Conservation (phyloP, 495 filamentous ascomycete species). For the Chaetomium fimeti region DNA sequence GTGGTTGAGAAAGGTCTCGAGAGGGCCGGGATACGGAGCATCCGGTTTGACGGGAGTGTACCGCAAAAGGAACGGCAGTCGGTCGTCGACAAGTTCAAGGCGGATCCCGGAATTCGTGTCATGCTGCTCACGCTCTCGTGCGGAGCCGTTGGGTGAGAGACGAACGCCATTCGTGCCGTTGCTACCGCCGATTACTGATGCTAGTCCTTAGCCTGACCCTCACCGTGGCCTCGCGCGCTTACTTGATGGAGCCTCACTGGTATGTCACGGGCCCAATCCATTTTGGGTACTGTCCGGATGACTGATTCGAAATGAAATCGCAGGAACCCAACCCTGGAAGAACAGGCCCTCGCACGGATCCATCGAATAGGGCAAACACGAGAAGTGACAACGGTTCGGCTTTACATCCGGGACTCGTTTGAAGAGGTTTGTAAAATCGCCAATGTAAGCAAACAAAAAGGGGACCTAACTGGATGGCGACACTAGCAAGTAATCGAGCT, state of each 20-base stretch:
- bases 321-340: constrained; percentile 46
- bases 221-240: constrained; percentile 41
- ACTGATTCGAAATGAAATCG: not conserved
- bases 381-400: constrained; percentile 43
- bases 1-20: constrained; percentile 39
- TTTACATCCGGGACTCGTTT: constrained; percentile 39
- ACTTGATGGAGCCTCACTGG: constrained; percentile 46
- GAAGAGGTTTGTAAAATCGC: constrained; percentile 32
- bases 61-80: constrained; percentile 37
- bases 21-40: constrained; percentile 29
- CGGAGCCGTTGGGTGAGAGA: constrained; percentile 44
- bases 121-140: constrained; percentile 44
- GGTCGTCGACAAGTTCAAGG: constrained; percentile 36
- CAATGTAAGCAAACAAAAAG: not conserved
- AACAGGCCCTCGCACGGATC: constrained; percentile 43
- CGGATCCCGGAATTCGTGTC: constrained; percentile 33
- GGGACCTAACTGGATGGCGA: not conserved
- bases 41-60: constrained; percentile 49
- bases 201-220: constrained; percentile 33
- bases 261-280: constrained; percentile 11
- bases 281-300: not conserved
- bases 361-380: constrained; percentile 41
- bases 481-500: constrained; percentile 13
- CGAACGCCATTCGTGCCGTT: not conserved
- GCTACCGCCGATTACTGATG: not conserved